Percentiles rank a stretch among this genome's conserved stretches.
These are phyloP conservation scores for Hericium coralloides DNA, from an alignment of 768 basidiomycete species.

Conservation along the genomic window DNA sequence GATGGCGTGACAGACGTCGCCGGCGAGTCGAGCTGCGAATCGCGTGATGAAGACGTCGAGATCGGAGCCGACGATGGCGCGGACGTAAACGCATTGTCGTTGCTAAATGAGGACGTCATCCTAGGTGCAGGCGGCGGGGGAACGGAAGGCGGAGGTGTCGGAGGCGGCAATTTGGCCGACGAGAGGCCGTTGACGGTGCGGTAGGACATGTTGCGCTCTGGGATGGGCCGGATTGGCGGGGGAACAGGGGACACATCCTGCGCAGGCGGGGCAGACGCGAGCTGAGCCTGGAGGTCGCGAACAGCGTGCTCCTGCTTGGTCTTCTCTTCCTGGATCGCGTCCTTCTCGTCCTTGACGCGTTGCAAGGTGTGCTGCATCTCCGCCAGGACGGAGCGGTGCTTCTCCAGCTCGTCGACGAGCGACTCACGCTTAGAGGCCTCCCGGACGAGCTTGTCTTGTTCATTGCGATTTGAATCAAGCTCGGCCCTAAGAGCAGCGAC, in stretches of 20 bases:
- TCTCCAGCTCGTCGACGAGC: conserved; percentile 66
- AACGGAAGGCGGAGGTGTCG: conserved; percentile 79
- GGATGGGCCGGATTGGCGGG: conserved; percentile 41
- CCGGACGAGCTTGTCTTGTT: conserved; percentile 55
- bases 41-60: conserved; percentile 54
- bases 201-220: conserved; percentile 39
- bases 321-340: conserved; percentile 65
- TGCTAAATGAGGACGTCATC: conserved; percentile 38
- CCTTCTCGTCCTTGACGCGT: conserved; percentile 76
- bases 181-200: conserved; percentile 53
- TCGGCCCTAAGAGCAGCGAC: conserved; percentile 46
- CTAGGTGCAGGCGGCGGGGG: conserved; percentile 79
- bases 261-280: conserved; percentile 22
- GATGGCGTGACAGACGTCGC: conserved; percentile 30
- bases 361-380: conserved; percentile 75
- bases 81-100: conserved; percentile 42
- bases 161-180: conserved; percentile 76
- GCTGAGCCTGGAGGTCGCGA: conserved; percentile 72
- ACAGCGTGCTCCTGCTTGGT: conserved; percentile 56
- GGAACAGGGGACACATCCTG: conserved; percentile 37
- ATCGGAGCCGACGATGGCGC: conserved; percentile 43
- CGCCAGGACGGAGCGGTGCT: conserved; percentile 63
- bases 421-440: conserved; percentile 72
- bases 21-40: conserved; percentile 62
- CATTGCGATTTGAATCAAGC: conserved; percentile 45